A percentile compares a stretch with the other conserved stretches of the same genome.
phyloP scores from a whole-genome alignment of 2,329 filamentous ascomycete genomes.

The Ophiostoma ips region DNA sequence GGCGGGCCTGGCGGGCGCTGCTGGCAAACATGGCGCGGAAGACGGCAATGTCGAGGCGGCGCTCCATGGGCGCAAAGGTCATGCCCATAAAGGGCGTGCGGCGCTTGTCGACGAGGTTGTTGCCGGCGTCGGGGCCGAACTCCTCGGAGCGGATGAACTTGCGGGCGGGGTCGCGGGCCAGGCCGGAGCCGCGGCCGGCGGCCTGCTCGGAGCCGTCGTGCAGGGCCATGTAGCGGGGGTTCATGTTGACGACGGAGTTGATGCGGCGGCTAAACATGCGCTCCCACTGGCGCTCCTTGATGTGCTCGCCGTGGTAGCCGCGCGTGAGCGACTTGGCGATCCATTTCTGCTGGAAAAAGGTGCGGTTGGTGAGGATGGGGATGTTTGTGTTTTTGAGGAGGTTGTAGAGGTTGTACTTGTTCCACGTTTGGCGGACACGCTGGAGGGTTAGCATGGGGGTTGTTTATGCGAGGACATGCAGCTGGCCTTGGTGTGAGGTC shows the following conservation, averaged over 20 bases:
- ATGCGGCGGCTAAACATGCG: conserved; percentile 79
- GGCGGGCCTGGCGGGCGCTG: conserved; percentile 80
- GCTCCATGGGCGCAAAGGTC: conserved; percentile 82
- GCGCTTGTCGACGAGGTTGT: conserved; percentile 20
- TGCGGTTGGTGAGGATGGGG: conserved; percentile 33
- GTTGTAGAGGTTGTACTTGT: conserved; percentile 94
- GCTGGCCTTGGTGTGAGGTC: no score
- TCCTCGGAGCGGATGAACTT: background rate
- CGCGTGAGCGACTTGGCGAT: conserved; percentile 68
- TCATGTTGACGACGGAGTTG: conserved; percentile 73
- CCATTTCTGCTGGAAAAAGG: conserved; percentile 99
- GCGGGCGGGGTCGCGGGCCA: conserved; percentile 14
- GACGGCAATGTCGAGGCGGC: conserved; percentile 84
- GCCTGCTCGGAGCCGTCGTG: conserved; percentile 75
- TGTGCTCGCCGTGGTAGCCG: conserved; percentile 87
- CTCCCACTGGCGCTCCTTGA: conserved; percentile 86
- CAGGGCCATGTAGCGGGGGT: conserved; percentile 61
- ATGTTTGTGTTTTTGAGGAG: conserved; percentile 39
- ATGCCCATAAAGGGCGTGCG: conserved; percentile 86
- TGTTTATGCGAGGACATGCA: no score
- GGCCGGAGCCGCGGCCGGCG: conserved; percentile 68
- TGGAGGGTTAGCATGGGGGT: conserved; percentile 31
- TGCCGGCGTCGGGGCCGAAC: conserved; percentile 9
- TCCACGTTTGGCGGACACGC: conserved; percentile 95
- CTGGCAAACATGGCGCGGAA: conserved; percentile 90